Conservation (phyloP, 148 eudicot species). For the Vaccinium macrocarpon region DNA sequence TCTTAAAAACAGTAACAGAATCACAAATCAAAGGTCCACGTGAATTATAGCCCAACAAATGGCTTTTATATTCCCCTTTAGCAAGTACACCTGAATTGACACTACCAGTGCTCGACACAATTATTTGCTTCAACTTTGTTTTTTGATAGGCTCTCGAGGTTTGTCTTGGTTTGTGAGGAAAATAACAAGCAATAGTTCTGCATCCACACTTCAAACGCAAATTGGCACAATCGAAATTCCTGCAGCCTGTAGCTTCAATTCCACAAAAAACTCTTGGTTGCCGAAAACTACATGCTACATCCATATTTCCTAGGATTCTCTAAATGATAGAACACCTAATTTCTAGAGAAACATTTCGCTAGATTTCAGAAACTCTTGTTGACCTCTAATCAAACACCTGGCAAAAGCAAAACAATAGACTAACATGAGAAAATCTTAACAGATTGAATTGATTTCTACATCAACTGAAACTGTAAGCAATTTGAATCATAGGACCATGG, state of each 20-base stretch:
- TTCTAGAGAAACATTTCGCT: neutral
- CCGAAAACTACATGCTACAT: constrained; percentile 52
- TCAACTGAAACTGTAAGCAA: neutral
- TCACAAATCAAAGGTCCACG: constrained; percentile 25
- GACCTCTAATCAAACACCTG: constrained; percentile 32
- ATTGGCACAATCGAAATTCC: constrained; percentile 29
- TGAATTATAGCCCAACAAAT: constrained; percentile 23
- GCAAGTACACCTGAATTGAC: constrained; percentile 11
- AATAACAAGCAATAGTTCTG: constrained; percentile 29
- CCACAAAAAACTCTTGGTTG: constrained; percentile 47
- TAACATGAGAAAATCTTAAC: neutral
- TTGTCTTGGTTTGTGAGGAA: constrained; percentile 32
- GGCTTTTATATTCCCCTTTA: constrained; percentile 30
- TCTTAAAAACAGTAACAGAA: constrained; percentile 17
- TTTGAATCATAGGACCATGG: neutral
- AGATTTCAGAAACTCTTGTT: constrained; percentile 22
- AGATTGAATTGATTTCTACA: neutral
- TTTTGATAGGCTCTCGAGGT: constrained; percentile 25
- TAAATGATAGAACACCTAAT: neutral
- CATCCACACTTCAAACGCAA: constrained; percentile 28
- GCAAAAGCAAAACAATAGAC: constrained; percentile 13
- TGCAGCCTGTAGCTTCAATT: constrained; percentile 35
- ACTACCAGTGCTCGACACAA: constrained; percentile 17
- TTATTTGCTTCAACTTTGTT: constrained; percentile 42
- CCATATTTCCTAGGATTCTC: constrained; percentile 36